These are phyloP conservation scores for Lobosporangium transversale DNA, from an alignment of 192 early-diverging fungal species.

Conservation along the genomic window DNA sequence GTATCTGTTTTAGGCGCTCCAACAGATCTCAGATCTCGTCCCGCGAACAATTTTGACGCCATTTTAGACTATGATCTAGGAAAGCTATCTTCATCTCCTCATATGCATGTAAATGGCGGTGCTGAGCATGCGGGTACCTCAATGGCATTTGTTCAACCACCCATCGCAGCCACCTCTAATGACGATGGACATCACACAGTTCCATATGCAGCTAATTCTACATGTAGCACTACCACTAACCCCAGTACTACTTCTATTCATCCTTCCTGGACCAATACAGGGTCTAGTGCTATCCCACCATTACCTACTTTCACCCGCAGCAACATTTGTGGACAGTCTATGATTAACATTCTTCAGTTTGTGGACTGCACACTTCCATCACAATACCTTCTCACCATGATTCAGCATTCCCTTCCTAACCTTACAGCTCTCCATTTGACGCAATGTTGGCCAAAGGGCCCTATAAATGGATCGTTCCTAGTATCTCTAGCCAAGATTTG, in stretches of 20 bases:
- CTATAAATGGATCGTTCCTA: constrained; percentile 12
- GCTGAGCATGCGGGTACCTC: too few species aligned
- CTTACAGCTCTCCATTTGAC: constrained; percentile 18
- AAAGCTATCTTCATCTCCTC: neutral
- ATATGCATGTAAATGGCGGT: too few species aligned
- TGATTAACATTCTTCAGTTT: constrained; percentile 31
- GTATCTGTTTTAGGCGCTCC: constrained; percentile 38
- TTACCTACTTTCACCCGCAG: too few species aligned
- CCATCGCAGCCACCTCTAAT: too few species aligned
- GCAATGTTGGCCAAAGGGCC: constrained; percentile 40
- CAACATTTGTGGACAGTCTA: too few species aligned
- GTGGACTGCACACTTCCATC: constrained; percentile 38
- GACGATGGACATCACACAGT: too few species aligned
- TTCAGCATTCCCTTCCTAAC: constrained; percentile 35
- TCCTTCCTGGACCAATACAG: too few species aligned
- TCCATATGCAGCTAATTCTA: too few species aligned
- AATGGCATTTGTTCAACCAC: too few species aligned
- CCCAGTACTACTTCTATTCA: too few species aligned
- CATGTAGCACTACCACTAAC: too few species aligned
- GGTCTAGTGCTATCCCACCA: too few species aligned
- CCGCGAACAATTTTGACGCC: constrained; percentile 7
- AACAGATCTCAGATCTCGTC: constrained; percentile 26
- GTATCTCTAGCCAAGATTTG: constrained; percentile 17
- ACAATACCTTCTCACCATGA: constrained; percentile 43
- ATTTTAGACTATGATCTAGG: constrained; percentile 2